phyloP scores from a whole-genome alignment of 495 filamentous ascomycete species.

The Lophiotrema nucula region DNA sequence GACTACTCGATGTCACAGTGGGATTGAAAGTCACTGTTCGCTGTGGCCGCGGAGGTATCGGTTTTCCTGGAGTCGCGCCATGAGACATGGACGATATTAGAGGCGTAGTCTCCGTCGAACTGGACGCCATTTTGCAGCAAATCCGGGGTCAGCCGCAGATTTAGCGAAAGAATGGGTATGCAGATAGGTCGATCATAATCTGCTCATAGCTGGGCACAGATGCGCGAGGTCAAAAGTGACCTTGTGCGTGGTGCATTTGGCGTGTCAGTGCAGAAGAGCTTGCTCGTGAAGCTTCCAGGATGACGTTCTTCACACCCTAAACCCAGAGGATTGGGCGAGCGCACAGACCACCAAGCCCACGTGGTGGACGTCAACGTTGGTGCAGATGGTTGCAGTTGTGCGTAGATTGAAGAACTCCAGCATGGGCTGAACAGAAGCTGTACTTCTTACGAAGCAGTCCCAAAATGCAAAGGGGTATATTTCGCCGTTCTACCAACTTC shows the following conservation, averaged over 20 bases:
- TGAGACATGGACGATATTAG: conserved; percentile 32
- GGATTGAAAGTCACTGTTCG: conserved; percentile 74
- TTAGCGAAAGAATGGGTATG: neutral
- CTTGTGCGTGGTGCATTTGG: neutral
- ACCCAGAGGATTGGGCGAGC: too few relatives aligned
- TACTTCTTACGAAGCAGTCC: too few relatives aligned
- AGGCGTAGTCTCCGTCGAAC: conserved; percentile 35
- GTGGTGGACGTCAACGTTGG: too few relatives aligned
- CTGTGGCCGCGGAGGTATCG: conserved; percentile 30
- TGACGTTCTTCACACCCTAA: neutral
- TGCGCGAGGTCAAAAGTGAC: neutral
- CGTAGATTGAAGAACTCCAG: too few relatives aligned
- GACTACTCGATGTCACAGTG: conserved; percentile 55
- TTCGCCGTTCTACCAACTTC: too few relatives aligned
- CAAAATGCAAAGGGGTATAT: too few relatives aligned
- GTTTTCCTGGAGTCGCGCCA: conserved; percentile 10
- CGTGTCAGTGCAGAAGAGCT: neutral
- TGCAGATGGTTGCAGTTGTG: too few relatives aligned
- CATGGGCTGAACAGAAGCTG: too few relatives aligned
- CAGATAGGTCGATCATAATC: too few relatives aligned
- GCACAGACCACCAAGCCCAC: too few relatives aligned
- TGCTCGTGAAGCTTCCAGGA: neutral
- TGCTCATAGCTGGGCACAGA: too few relatives aligned
- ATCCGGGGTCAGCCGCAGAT: neutral
- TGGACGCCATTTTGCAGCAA: conserved; percentile 25